These are phyloP conservation scores for Aspergillus transmontanensis DNA, from an alignment of 2,329 filamentous ascomycete species.

Conservation along the genomic window DNA sequence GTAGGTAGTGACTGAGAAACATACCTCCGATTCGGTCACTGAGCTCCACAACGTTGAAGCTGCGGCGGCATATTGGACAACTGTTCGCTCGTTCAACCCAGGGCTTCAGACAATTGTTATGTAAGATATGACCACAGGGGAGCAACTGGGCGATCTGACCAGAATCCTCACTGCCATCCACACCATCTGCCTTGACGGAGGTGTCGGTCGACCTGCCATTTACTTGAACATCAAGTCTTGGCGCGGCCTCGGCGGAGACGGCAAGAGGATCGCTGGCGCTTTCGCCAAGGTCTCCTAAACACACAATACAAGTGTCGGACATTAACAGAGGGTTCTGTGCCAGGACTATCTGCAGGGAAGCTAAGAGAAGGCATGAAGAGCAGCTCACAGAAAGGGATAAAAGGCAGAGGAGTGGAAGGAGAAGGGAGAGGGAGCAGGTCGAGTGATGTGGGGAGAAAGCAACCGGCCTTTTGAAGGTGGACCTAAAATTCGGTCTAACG, in stretches of 20 bases:
- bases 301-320: slow-evolving; percentile 72
- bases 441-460: slow-evolving; percentile 34
- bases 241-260: slow-evolving; percentile 44
- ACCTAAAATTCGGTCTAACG: slow-evolving; percentile 39
- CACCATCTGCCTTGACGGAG: slow-evolving; percentile 31
- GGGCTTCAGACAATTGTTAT: slow-evolving; percentile 87
- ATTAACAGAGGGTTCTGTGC: slow-evolving; percentile 46
- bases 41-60: slow-evolving; percentile 87
- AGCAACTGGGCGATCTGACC: slow-evolving; percentile 62
- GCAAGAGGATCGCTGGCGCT: slow-evolving; percentile 54
- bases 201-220: slow-evolving; percentile 28
- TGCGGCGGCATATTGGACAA: slow-evolving; percentile 92
- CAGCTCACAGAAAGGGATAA: slow-evolving; percentile 31
- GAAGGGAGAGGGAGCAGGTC: slow-evolving; percentile 27
- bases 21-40: slow-evolving; percentile 78
- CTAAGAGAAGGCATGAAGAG: slow-evolving; percentile 44
- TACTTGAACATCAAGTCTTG: slow-evolving; percentile 44
- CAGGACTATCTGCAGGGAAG: slow-evolving; percentile 30
- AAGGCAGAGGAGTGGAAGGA: slow-evolving; percentile 21
- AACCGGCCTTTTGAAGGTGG: slow-evolving; percentile 46
- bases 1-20: slow-evolving; percentile 31
- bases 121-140: slow-evolving; percentile 87
- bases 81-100: slow-evolving; percentile 98
- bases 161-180: slow-evolving; percentile 42
- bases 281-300: slow-evolving; percentile 68